A percentile compares a stretch with the other conserved stretches of the same genome.
Evolutionary conservation across 768 basidiomycete species (phyloP).

Genomic region (Rhodotorula toruloides): DNA sequence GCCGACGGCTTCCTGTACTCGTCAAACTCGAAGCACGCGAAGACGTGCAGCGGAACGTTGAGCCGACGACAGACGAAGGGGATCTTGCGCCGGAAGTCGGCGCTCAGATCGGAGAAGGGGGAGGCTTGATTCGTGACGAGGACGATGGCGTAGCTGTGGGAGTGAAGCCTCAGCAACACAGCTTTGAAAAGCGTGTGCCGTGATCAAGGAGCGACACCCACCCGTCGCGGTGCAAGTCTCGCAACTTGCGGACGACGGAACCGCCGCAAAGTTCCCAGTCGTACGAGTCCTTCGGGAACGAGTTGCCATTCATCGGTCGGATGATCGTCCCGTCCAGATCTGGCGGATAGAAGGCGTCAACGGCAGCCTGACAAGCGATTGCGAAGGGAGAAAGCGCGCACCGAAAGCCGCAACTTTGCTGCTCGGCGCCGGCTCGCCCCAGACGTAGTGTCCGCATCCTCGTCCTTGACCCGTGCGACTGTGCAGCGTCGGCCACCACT

Average conservation of each 20-base stretch:
- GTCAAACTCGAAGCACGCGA: conserved; percentile 46
- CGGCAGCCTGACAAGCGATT: not conserved
- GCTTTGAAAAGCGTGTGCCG: too few species aligned
- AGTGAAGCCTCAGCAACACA: too few species aligned
- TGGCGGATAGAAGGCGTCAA: conserved; percentile 22
- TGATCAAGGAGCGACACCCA: conserved; percentile 16
- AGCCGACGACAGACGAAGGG: conserved; percentile 6
- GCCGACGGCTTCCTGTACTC: conserved; percentile 46
- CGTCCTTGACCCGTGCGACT: not conserved
- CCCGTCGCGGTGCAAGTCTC: conserved; percentile 40
- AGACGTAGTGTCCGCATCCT: conserved; percentile 15
- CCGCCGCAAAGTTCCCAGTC: conserved; percentile 48
- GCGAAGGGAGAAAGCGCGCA: not conserved
- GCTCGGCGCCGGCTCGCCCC: not conserved
- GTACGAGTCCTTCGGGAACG: conserved; percentile 42
- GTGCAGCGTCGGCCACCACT: not conserved
- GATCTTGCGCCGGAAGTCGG: not conserved
- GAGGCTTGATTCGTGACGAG: conserved; percentile 47
- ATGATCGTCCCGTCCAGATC: conserved; percentile 49
- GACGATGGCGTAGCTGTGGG: conserved; percentile 28
- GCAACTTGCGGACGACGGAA: conserved; percentile 40
- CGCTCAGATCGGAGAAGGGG: not conserved
- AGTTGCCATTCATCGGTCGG: conserved; percentile 35
- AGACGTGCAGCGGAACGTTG: conserved; percentile 42
- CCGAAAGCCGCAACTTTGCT: conserved; percentile 17